Evolutionary conservation across 176 grass and related monocot species (phyloP).

Genomic region (Aegilops tauschii): DNA sequence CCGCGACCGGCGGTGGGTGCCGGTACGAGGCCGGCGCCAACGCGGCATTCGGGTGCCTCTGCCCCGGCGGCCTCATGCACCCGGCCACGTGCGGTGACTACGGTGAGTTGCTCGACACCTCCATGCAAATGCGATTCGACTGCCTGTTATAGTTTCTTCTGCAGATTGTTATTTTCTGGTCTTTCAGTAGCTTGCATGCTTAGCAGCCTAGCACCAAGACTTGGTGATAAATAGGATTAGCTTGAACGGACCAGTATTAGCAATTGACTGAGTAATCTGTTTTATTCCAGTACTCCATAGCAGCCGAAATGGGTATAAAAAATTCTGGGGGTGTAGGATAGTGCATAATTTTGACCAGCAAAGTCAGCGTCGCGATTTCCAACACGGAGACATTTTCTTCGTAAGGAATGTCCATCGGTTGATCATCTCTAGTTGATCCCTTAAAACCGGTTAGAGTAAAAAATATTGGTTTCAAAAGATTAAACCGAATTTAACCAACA

Average conservation of each 20-base stretch:
- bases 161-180: background rate
- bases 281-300: background rate
- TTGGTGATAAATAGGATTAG: background rate
- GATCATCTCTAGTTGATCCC: too few relatives aligned
- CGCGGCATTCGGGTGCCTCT: slow-evolving; percentile 36
- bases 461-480: too few relatives aligned
- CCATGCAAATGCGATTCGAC: background rate
- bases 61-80: slow-evolving; percentile 8
- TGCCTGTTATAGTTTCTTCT: background rate
- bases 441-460: too few relatives aligned
- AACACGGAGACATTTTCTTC: background rate
- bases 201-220: background rate
- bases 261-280: background rate
- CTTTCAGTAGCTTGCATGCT: background rate
- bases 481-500: too few relatives aligned
- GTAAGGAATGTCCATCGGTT: too few relatives aligned
- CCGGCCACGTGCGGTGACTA: slow-evolving; percentile 36
- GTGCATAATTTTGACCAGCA: background rate
- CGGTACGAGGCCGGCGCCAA: background rate
- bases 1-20: slow-evolving; percentile 10
- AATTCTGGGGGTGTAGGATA: background rate
- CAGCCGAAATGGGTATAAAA: background rate
- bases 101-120: slow-evolving; percentile 18
- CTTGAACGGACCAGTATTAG: background rate
- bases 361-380: background rate